Evolutionary conservation across 306 rosid genomes (phyloP), one percentile per base, ranked within the genome.

Genomic region (Luffa aegyptiaca): DNA sequence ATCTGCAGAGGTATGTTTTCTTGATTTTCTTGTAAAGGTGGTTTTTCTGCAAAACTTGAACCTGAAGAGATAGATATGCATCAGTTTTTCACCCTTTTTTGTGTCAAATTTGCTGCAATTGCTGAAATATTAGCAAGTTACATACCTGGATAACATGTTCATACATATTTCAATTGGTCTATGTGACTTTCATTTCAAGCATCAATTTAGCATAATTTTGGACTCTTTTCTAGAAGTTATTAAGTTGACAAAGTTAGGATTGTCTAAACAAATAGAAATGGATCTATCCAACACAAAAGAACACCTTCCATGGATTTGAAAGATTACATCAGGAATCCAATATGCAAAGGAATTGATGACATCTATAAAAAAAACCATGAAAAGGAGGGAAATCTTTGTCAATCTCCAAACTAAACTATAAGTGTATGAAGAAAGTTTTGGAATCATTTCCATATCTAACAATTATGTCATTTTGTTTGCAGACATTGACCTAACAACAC

Each of bases 1-100:
- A 68, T 80, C 79, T 81, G 70, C 31, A 62, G 52, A 81, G 48
- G 68, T 79, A 31, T 81, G 61, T 80, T 66, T 46, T 36, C 65
- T 57, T 49, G 78, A 80, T 75, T 85, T 85, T 61, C 84, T 65
- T 86, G 79, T 79, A 74, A 21, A 44, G 75, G 80, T 81, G 87
- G 86, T 58, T 83, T 82, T 51, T 85, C 72, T 61, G 92, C 87
- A 31, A 33, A 78, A 72, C 90, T 84, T 87, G 85, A 61, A 84
- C 90, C 98, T 94, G 92, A 77, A 89, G 84, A 84, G 72, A 85
- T 68, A 41, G 63, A 86, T 73, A n/a, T 37, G 61, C 45, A 76
- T 16, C 57, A 16, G 77, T 45, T 78, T 74, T 41, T 31, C 56
- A 49, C 41, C 45, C 9, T 51, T 53, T 14, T 49, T 6, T 51